Conservation (phyloP, 1,284 basidiomycete species). For the Irpex lacteus region DNA sequence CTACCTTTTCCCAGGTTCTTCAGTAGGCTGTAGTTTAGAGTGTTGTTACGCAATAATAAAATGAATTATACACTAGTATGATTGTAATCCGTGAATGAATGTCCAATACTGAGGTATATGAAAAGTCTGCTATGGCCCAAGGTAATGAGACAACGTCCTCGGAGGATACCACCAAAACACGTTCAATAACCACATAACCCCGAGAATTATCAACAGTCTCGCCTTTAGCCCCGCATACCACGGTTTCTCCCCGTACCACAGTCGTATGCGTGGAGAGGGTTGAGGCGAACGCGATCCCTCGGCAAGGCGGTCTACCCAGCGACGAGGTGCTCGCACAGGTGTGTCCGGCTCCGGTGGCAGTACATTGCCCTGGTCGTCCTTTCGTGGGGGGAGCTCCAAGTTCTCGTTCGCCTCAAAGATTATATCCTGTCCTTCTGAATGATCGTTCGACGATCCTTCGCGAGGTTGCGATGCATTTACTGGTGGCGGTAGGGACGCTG, state of each 20-base stretch:
- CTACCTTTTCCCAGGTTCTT: neutral
- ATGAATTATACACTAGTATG: no score
- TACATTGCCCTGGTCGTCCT: conserved; percentile 22
- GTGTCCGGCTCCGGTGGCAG: conserved; percentile 31
- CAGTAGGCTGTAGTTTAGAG: no score
- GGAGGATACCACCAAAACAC: conserved; percentile 47
- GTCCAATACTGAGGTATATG: conserved; percentile 1
- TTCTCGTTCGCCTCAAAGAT: conserved; percentile 27
- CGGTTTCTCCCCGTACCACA: conserved; percentile 31
- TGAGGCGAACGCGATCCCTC: conserved; percentile 31
- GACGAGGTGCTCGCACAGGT: conserved; percentile 34
- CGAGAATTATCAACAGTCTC: conserved; percentile 34
- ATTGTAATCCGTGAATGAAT: neutral
- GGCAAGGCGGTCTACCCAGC: conserved; percentile 58
- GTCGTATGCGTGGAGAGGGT: conserved; percentile 25
- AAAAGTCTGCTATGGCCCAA: neutral
- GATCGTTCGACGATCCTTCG: conserved; percentile 6
- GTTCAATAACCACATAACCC: conserved; percentile 56
- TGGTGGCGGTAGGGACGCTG: conserved; percentile 30
- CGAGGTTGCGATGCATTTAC: conserved; percentile 13
- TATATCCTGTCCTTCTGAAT: conserved; percentile 21
- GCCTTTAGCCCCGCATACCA: conserved; percentile 34
- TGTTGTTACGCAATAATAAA: no score
- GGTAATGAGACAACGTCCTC: neutral
- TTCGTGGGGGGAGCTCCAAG: conserved; percentile 18